phyloP scores from a whole-genome alignment of 2,329 filamentous ascomycete genomes.

The Colletotrichum abscissum region DNA sequence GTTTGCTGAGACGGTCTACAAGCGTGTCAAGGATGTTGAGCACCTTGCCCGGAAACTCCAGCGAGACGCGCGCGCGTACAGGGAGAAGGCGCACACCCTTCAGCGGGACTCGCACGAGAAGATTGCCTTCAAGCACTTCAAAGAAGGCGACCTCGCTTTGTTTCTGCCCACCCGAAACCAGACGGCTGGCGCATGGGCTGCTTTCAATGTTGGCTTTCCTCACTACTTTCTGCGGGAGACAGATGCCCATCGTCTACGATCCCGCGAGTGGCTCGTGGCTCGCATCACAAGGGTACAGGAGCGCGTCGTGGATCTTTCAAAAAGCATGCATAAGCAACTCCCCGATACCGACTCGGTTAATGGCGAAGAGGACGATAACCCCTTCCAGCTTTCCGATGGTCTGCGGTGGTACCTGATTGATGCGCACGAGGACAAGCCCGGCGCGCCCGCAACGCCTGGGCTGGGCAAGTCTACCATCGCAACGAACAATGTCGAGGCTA shows the following conservation, averaged over 20 bases:
- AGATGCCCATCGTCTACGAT: conserved; percentile 84
- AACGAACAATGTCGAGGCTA: conserved; percentile 86
- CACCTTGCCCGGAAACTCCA: conserved; percentile 93
- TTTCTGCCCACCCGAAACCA: conserved; percentile 97
- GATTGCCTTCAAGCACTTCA: conserved; percentile 95
- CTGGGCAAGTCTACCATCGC: conserved; percentile 93
- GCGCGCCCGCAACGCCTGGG: conserved; percentile 91
- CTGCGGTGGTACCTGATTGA: conserved; percentile 97
- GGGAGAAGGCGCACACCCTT: conserved; percentile 84
- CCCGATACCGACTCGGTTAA: conserved; percentile 63
- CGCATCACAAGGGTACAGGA: conserved; percentile 93
- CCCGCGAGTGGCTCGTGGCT: conserved; percentile 95
- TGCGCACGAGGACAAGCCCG: conserved; percentile 90
- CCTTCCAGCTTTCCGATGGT: conserved; percentile 95
- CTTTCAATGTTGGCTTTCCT: conserved; percentile 96
- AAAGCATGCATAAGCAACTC: conserved; percentile 66
- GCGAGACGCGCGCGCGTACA: conserved; percentile 85
- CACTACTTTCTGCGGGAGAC: conserved; percentile 97
- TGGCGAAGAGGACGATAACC: conserved; percentile 87
- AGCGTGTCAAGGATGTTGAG: conserved; percentile 93
- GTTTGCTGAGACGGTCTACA: conserved; percentile 87
- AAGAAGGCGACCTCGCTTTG: conserved; percentile 92
- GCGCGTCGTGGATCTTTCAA: conserved; percentile 90
- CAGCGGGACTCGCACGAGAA: conserved; percentile 93
- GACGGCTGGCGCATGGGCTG: conserved; percentile 94